Evolutionary conservation across 1,139 yeast genomes (phyloP).

Genomic region (Saccharomyces hybrid): DNA sequence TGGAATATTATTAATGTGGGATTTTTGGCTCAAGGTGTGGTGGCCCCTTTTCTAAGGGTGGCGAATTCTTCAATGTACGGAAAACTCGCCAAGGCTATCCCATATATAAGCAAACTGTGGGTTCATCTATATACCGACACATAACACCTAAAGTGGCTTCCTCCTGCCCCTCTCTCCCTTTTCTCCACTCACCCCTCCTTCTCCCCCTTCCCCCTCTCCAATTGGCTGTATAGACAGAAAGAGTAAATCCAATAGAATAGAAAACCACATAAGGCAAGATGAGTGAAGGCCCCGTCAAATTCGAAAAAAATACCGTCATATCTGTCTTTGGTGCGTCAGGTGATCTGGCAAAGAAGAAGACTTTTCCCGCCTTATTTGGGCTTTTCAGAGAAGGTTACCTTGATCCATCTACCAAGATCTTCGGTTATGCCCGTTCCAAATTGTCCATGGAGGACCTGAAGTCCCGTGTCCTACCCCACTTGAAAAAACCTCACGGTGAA

Average conservation of each 20-base stretch:
- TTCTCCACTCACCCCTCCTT: background rate
- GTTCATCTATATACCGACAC: background rate
- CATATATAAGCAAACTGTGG: slow-evolving; percentile 1
- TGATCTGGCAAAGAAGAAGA: slow-evolving; percentile 93
- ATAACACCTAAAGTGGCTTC: background rate
- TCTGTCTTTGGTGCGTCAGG: slow-evolving; percentile 96
- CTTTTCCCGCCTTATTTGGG: slow-evolving; percentile 76
- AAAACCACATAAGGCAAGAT: background rate
- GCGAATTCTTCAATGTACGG: background rate
- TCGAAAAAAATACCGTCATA: slow-evolving; percentile 59
- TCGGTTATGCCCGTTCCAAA: slow-evolving; percentile 88
- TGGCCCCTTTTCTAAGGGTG: slow-evolving; percentile 1
- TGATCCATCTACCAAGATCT: slow-evolving; percentile 60
- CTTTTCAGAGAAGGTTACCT: slow-evolving; percentile 69
- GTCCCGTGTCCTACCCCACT: slow-evolving; percentile 53
- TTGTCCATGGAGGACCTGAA: slow-evolving; percentile 59
- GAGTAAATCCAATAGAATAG: background rate
- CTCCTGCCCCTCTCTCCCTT: background rate
- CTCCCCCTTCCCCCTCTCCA: background rate
- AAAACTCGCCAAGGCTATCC: background rate
- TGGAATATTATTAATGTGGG: background rate
- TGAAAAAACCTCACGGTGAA: slow-evolving; percentile 48
- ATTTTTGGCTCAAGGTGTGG: background rate
- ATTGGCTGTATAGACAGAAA: background rate
- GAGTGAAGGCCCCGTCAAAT: slow-evolving; percentile 21